Base-by-base conservation (phyloP, 306 rosid species). In the Sophora flavescens region DNA sequence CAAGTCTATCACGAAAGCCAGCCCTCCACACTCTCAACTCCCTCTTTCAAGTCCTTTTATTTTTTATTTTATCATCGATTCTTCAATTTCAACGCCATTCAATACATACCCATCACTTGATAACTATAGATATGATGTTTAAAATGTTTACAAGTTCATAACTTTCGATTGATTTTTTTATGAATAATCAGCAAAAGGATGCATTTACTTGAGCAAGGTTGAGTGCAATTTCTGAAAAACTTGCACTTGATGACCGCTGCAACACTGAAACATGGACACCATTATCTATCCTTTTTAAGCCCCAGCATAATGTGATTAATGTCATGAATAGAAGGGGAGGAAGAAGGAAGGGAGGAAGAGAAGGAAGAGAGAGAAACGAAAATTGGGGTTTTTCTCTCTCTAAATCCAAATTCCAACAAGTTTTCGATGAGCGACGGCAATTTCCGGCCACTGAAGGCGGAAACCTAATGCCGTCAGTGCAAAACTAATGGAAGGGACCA, bases 41-140 rank as follows among this genome's bases (percentile, higher is more conserved):
- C 57, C 97, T 95, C 70, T 92, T 95, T 78, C 99, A 95, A 96
- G 99, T 95, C n/a, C n/a, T n/a, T n/a, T n/a, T n/a, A n/a, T n/a
- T n/a, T n/a, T n/a, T n/a, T n/a, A n/a, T n/a, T n/a, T n/a, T n/a
- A n/a, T n/a, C n/a, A n/a, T n/a, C n/a, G n/a, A n/a, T n/a, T n/a
- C 53, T 68, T 72, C 80, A 77, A 28, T 73, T 73, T 74, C 70
- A n/a, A n/a, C n/a, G n/a, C n/a, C n/a, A n/a, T n/a, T n/a, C n/a
- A 10, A 63, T 16, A 0, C 44, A 66, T 35, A 61, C 70, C 77
- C 74, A 67, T 68, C 70, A 4, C 45, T 39, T 68, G 33, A 72
- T 60, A 12, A 60, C 35, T 3, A 52, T 58, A 38, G 0, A 41
- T 48, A 0, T 6, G 7, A 3, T 7, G 9, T 2, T 41, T 41